Evolutionary conservation across 352 stramenopile species (phyloP).

Genomic region (Ochromonadaceae sp.): DNA sequence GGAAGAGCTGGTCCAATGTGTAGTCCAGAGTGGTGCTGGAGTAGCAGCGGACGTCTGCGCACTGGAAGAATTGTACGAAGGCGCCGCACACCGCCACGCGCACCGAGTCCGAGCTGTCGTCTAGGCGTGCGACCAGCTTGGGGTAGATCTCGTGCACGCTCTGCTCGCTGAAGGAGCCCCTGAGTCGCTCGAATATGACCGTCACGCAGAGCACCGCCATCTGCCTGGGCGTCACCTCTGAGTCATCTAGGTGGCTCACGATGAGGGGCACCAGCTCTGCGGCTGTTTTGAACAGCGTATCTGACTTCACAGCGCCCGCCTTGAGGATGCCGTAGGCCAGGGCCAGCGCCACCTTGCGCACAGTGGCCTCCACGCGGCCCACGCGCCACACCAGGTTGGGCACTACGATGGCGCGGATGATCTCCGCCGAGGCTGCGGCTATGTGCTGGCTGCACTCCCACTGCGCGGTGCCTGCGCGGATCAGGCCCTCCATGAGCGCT

Average conservation of each 20-base stretch:
- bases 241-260: conserved; percentile 5
- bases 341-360: conserved; percentile 3
- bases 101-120: neutral
- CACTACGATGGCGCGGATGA: neutral
- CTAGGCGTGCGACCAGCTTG: conserved; percentile 5
- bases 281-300: neutral
- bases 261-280: neutral
- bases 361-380: neutral
- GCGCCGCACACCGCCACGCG: neutral
- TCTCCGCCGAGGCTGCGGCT: neutral
- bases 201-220: neutral
- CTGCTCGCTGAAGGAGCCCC: conserved; percentile 1
- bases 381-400: conserved; percentile 13
- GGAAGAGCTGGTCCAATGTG: conserved; percentile 9
- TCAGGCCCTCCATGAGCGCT: neutral
- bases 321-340: neutral
- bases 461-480: neutral
- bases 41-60: neutral
- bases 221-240: neutral
- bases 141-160: conserved; percentile 11
- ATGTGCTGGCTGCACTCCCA: conserved; percentile 3
- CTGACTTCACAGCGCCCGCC: neutral
- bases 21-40: conserved; percentile 4
- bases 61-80: neutral
- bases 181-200: conserved; percentile 4